phyloP scores from a whole-genome alignment of 352 stramenopile species.

The Peronospora destructor region DNA sequence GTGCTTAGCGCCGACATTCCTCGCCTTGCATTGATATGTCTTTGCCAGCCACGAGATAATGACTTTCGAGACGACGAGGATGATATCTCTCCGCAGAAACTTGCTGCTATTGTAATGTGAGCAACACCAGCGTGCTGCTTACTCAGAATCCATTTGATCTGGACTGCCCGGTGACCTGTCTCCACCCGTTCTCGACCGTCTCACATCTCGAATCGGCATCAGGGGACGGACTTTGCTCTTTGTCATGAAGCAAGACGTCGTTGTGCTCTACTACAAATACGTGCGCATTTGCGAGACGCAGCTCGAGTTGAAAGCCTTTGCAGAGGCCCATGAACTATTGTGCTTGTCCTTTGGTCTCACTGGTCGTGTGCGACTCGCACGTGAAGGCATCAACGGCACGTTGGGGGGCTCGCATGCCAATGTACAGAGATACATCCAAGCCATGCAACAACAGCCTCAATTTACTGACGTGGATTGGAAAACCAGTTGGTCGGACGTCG shows the following conservation, averaged over 20 bases:
- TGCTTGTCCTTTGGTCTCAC: slow-evolving; percentile 48
- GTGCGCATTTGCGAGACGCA: slow-evolving; percentile 42
- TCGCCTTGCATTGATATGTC: no score
- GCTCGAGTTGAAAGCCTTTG: slow-evolving; percentile 33
- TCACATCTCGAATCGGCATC: slow-evolving; percentile 6
- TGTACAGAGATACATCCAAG: slow-evolving; percentile 60
- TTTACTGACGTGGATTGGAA: slow-evolving; percentile 78
- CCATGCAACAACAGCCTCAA: slow-evolving; percentile 34
- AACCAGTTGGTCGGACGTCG: slow-evolving; percentile 39
- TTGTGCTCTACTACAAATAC: slow-evolving; percentile 86
- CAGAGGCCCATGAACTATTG: slow-evolving; percentile 38
- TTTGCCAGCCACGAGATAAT: no score
- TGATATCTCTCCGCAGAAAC: no score
- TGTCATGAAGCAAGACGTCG: slow-evolving; percentile 24
- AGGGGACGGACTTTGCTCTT: background rate
- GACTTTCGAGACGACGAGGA: no score
- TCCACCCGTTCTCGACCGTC: slow-evolving; percentile 7
- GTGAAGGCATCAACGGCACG: slow-evolving; percentile 86
- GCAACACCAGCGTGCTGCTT: background rate
- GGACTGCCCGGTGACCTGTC: background rate
- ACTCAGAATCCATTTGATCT: background rate
- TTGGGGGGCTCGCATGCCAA: slow-evolving; percentile 36
- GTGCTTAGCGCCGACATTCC: background rate
- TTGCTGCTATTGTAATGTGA: no score
- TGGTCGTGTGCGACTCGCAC: slow-evolving; percentile 67